Evolutionary conservation across 2,329 filamentous ascomycete genomes (phyloP), one percentile per base, ranked within the genome.

Genomic region (Ophiosphaerella narmari): DNA sequence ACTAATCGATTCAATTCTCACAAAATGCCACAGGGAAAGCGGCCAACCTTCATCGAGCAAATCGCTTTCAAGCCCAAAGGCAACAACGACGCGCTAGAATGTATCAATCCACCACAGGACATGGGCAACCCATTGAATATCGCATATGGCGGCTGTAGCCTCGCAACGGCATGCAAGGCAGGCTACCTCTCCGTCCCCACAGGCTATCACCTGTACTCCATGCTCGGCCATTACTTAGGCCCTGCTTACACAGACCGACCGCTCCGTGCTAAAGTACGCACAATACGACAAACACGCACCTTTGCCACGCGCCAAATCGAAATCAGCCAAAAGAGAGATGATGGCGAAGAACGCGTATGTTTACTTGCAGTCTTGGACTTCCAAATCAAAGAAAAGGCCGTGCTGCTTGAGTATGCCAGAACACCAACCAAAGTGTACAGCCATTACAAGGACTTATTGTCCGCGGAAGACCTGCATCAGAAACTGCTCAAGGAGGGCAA

Each of bases 291-390:
- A 41, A 81, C 80, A 1, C 70, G 75, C 12, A 77, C 77, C 0
- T 82, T 82, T 46, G 74, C 75, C 2, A 82, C 79, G 0, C 69
- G 78, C 2, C 67, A 76, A 4, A 74, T 82, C 3, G 69, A 77
- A 50, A 71, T 81, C 24, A 72, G 65, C 43, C 80, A 82, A 48
- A 70, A 70, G 14, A 49, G 46, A 9, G 60, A 73, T 0, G 65
- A 75, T 41, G 75, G 74, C 8, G 50, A 60, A 3, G 48, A 63
- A 5, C 72, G 80, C 23, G 46, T 66, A 0, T 79, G 76, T 43
- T 54, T 81, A 26, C 72, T 79, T 43, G 59, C 79, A 1, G 55
- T 78, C 1, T 74, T 74, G 0, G 80, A 82, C 46, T 82, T 82
- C 46, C 78, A 81, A 24, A 57, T 70, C 4, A 55, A 59, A 5